phyloP scores from a whole-genome alignment of 2,329 filamentous ascomycete species.

The Ophiosphaerella herpotricha region DNA sequence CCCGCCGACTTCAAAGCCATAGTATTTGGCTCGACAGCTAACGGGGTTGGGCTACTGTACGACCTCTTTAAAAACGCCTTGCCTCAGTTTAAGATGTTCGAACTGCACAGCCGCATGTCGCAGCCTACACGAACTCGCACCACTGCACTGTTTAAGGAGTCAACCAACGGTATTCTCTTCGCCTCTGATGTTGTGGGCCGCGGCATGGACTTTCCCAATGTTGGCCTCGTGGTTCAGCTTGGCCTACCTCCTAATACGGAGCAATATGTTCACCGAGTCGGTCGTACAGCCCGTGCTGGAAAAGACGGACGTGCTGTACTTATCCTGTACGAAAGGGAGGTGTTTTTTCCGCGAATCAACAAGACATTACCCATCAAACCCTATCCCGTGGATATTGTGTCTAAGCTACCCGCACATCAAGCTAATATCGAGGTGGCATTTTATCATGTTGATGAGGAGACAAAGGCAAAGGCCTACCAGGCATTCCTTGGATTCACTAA shows the following conservation, averaged over 20 bases:
- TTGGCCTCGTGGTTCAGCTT: slow-evolving; percentile 54
- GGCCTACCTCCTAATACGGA: slow-evolving; percentile 57
- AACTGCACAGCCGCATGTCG: slow-evolving; percentile 52
- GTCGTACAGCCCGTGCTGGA: slow-evolving; percentile 48
- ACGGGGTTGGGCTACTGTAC: slow-evolving; percentile 51
- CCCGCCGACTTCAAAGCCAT: slow-evolving; percentile 52
- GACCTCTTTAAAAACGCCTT: slow-evolving; percentile 44
- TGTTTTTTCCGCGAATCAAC: slow-evolving; percentile 57
- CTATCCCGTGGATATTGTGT: slow-evolving; percentile 51
- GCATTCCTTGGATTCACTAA: slow-evolving; percentile 56
- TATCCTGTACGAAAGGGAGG: slow-evolving; percentile 57
- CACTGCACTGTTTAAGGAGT: slow-evolving; percentile 52
- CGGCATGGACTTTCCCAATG: slow-evolving; percentile 58
- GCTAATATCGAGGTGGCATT: slow-evolving; percentile 41
- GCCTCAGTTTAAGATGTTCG: slow-evolving; percentile 45
- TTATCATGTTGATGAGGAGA: slow-evolving; percentile 44
- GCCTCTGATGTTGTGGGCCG: slow-evolving; percentile 55
- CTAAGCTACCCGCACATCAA: slow-evolving; percentile 39
- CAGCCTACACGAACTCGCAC: slow-evolving; percentile 50
- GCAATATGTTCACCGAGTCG: slow-evolving; percentile 51
- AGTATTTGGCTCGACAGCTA: slow-evolving; percentile 54
- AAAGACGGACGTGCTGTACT: slow-evolving; percentile 60
- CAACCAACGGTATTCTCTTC: slow-evolving; percentile 55
- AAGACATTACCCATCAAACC: slow-evolving; percentile 56
- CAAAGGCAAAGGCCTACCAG: slow-evolving; percentile 52